Percentiles rank a stretch among this genome's conserved stretches.
Conservation (phyloP, 768 basidiomycete species). For the Cubamyces lactineus region DNA sequence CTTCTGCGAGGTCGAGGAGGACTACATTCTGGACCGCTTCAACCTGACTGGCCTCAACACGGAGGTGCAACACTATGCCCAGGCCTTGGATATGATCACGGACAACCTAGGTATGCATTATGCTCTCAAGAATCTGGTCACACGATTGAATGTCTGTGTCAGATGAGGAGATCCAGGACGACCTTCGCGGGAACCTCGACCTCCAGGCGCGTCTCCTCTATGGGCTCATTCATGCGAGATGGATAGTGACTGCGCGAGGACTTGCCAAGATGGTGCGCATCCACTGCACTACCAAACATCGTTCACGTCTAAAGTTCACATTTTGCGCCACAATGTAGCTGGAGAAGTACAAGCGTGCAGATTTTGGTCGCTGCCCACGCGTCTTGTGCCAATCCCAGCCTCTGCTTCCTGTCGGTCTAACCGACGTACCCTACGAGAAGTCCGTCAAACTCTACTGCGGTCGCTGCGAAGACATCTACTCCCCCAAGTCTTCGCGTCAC, state of each 20-base stretch:
- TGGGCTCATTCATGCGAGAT: slow-evolving; percentile 94
- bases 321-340: slow-evolving; percentile 48
- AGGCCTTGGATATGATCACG: slow-evolving; percentile 94
- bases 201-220: slow-evolving; percentile 93
- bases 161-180: slow-evolving; percentile 97
- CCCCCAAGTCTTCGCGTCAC: slow-evolving; percentile 95
- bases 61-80: slow-evolving; percentile 92
- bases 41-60: slow-evolving; percentile 97
- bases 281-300: background rate
- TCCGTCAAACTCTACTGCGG: slow-evolving; percentile 99
- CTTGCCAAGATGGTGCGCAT: slow-evolving; percentile 87
- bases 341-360: slow-evolving; percentile 97
- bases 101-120: slow-evolving; percentile 80
- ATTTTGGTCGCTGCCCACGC: slow-evolving; percentile 98
- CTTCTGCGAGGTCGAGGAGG: slow-evolving; percentile 99
- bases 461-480: slow-evolving; percentile 97
- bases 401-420: slow-evolving; percentile 94
- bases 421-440: slow-evolving; percentile 97
- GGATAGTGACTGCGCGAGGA: slow-evolving; percentile 94
- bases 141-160: background rate
- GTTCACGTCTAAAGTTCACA: background rate
- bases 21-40: slow-evolving; percentile 98
- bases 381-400: slow-evolving; percentile 94
- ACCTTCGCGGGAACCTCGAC: slow-evolving; percentile 88
- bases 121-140: background rate